Base-by-base conservation (phyloP, 257 asterid species). In the Nicotiana paniculata region DNA sequence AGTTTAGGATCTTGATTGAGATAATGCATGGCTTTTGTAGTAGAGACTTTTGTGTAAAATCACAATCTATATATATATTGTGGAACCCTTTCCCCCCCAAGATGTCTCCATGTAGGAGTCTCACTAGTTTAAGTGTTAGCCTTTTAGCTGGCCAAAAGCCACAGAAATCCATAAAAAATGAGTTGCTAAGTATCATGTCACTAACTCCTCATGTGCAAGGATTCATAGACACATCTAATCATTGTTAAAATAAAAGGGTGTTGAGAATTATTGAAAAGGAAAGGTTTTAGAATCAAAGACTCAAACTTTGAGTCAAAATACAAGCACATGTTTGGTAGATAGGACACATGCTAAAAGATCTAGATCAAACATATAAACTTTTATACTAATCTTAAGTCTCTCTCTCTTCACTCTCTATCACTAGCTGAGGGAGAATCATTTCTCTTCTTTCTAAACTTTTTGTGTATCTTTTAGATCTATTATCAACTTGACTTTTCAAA, bases 41-140 rank as follows among this genome's bases (percentile, higher is more conserved):
- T 78, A 58, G 79, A 70, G 69, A 1, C 65, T 39, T 74, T 79
- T 85, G 51, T 16, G 8, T 26, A 79, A 79, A 58, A 61, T 39
- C 37, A 39, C 26, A 24, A 12, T 63, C 64, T 65, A 80, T 63
- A 51, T 54, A 66, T 65, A 75, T 66, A 63, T 48, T 83, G 87
- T 84, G 85, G 86, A 78, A 84, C 85, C 85, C 87, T 81, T 88
- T 81, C n/a, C 72, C 21, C 83, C 32, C 30, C 1, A 65, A 24
- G 79, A 70, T 90, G 97, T 92, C 92, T 89, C 98, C 89, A 88
- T 82, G 82, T 37, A 88, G 95, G 95, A 87, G 86, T 89, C 90
- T 85, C 84, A 87, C 59, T 85, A 59, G 87, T 82, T 82, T 63
- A 82, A 86, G 59, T 82, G 90, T 48, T 87, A 83, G 84, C 86